A percentile compares a stretch with the other conserved stretches of the same genome.
Conservation (phyloP, 1,139 yeast genomes). For the Maudiozyma humilis region DNA sequence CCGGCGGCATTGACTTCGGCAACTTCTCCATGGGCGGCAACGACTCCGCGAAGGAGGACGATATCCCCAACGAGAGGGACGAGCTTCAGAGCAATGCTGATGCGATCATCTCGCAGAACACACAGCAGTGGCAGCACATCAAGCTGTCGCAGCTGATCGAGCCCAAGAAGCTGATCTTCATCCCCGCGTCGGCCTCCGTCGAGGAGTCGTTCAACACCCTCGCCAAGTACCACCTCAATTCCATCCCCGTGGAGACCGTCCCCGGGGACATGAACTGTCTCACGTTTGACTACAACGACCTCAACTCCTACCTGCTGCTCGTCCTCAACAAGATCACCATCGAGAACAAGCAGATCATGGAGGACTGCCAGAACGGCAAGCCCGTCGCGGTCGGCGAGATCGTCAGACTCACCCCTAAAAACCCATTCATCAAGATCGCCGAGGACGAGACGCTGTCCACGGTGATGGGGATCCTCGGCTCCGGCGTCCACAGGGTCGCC, state of each 20-base stretch:
- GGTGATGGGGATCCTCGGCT: slow-evolving; percentile 80
- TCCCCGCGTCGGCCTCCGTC: slow-evolving; percentile 57
- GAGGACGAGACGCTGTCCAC: slow-evolving; percentile 60
- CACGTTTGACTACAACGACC: slow-evolving; percentile 86
- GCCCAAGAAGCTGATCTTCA: slow-evolving; percentile 63
- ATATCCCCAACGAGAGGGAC: slow-evolving; percentile 1
- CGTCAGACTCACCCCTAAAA: slow-evolving; percentile 63
- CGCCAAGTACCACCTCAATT: slow-evolving; percentile 63
- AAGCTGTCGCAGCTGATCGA: slow-evolving; percentile 68
- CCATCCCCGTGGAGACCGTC: slow-evolving; percentile 63
- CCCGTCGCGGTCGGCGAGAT: slow-evolving; percentile 31
- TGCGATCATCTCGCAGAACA: slow-evolving; percentile 17
- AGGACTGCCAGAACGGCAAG: slow-evolving; percentile 31
- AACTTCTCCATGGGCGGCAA: slow-evolving; percentile 5
- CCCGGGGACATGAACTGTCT: slow-evolving; percentile 55
- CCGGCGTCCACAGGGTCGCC: slow-evolving; percentile 91
- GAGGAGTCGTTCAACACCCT: slow-evolving; percentile 82
- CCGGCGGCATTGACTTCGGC: slow-evolving; percentile 1
- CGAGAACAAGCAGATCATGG: slow-evolving; percentile 30
- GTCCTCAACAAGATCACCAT: slow-evolving; percentile 58
- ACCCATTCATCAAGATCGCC: slow-evolving; percentile 71
- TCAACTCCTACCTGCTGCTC: slow-evolving; percentile 71
- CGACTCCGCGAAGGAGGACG: background rate
- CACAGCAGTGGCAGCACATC: slow-evolving; percentile 61
- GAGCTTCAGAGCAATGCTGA: too few relatives aligned